Base-by-base conservation (phyloP, 1,284 basidiomycete species). In the Microbotryum scabiosae region DNA sequence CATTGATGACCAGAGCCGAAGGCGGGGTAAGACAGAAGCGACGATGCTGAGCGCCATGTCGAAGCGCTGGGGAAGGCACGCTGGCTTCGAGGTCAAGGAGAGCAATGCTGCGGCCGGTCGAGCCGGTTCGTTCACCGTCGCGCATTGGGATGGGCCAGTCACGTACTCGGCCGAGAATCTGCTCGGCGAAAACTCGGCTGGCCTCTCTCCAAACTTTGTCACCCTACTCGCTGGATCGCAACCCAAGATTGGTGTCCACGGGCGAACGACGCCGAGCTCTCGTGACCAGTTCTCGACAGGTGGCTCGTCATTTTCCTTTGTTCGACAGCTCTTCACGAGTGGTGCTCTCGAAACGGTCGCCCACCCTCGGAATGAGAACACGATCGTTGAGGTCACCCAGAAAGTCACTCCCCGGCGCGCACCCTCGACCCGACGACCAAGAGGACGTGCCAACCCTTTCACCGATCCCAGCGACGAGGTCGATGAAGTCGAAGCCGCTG, bases 1-100 rank as follows among this genome's bases (percentile, higher is more conserved):
- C 75, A 90, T 97, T 85, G 93, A 97, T 73, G 94, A 98, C 73
- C 91, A 97, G 75, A 87, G 91, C 12, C 81, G 86, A 20, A 81
- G 88, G 47, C 82, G 83, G 65, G 92, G 91, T 78, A 94, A 93
- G 83, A 91, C 85, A 8, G 90, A 97, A 71, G 82, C 86, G 60
- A 90, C 87, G 5, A 96, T 97, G 90, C 84, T 94, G 20, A 90
- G 97, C 68, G 89, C 92, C 0, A 91, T 97, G 73, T 80, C 82
- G 57, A 97, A 97, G 77, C 84, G 92, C 4, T 97, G 92, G 90
- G 87, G 85, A 5, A 94, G 90, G 71, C 92, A 97, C 73, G 82
- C 86, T 0, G 87, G 85, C 1, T 97, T 97, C 83, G 88, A 58
- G 10, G 68, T 63, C 46, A 57, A 69, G 30, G 67, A 91, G 75